Percentiles rank a stretch among this genome's conserved stretches.
These are phyloP conservation scores for Lepidium didymum DNA, from an alignment of 345 rosid species.

Conservation along the genomic window DNA sequence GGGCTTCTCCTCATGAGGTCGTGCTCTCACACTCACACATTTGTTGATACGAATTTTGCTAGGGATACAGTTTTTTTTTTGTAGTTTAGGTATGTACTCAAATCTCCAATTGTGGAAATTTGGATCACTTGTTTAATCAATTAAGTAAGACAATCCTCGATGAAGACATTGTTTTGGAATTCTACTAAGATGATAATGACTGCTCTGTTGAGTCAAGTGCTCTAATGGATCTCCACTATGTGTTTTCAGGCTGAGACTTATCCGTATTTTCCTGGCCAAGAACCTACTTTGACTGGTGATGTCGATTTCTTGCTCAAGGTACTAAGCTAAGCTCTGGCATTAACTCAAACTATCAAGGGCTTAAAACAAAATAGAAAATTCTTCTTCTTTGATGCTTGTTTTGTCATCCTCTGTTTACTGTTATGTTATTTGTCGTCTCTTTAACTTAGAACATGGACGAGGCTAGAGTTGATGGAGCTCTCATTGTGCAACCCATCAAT, in stretches of 20 bases:
- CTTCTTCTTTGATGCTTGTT: neutral
- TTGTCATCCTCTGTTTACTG: neutral
- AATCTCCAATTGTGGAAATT: neutral
- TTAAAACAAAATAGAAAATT: neutral
- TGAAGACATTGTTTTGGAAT: neutral
- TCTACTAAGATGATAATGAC: neutral
- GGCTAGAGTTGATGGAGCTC: conserved; percentile 88
- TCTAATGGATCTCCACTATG: neutral
- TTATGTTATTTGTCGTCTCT: neutral
- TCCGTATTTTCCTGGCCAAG: conserved; percentile 91
- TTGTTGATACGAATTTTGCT: neutral
- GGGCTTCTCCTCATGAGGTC: conserved; percentile 93
- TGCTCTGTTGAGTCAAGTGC: neutral
- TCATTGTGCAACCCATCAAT: conserved; percentile 91
- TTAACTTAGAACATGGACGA: conserved; percentile 67
- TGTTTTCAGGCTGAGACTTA: conserved; percentile 56
- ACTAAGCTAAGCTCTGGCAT: neutral
- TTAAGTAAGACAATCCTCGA: neutral
- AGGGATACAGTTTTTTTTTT: neutral
- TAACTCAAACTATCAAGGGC: neutral
- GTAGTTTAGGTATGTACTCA: too few species aligned
- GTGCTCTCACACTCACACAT: neutral
- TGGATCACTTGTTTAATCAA: neutral
- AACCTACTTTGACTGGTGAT: conserved; percentile 76
- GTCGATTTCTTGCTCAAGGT: conserved; percentile 86